Conservation (phyloP, 2,329 filamentous ascomycete species). For the Rhinocladiella mackenziei region DNA sequence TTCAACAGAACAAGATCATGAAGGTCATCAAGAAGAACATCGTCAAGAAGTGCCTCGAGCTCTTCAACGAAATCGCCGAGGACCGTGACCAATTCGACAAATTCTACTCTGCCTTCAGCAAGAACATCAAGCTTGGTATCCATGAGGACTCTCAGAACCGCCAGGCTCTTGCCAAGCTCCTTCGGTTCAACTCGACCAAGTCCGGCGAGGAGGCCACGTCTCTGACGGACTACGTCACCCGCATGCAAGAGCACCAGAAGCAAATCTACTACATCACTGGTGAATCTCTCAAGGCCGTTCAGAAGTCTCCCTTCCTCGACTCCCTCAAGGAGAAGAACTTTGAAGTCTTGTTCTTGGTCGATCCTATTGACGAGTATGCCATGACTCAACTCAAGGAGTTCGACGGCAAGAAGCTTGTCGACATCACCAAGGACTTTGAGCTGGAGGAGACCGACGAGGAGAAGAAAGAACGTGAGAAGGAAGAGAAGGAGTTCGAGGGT, state of each 20-base stretch:
- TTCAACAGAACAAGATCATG: constrained; percentile 99
- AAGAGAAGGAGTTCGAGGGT: constrained; percentile 97
- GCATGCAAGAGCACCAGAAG: constrained; percentile 99
- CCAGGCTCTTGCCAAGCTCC: constrained; percentile 85
- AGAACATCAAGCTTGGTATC: constrained; percentile 99
- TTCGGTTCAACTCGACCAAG: constrained; percentile 99
- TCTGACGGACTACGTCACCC: constrained; percentile 93
- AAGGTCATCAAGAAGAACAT: constrained; percentile 99
- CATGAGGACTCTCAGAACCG: constrained; percentile 99
- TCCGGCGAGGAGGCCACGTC: constrained; percentile 94
- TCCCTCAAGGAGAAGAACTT: constrained; percentile 98
- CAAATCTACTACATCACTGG: constrained; percentile 99
- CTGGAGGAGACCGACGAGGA: constrained; percentile 99
- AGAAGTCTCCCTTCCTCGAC: constrained; percentile 98
- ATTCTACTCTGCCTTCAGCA: constrained; percentile 99
- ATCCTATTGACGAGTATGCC: constrained; percentile 99
- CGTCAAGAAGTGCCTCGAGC: constrained; percentile 99
- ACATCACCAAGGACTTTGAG: constrained; percentile 99
- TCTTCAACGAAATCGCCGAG: constrained; percentile 98
- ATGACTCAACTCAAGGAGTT: constrained; percentile 99
- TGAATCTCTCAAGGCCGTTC: constrained; percentile 97
- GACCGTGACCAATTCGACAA: constrained; percentile 99
- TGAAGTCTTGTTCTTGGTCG: constrained; percentile 97
- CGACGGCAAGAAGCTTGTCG: constrained; percentile 99
- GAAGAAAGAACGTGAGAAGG: constrained; percentile 89